Percentiles rank a stretch among this genome's conserved stretches.
Conservation (phyloP, 257 asterid species). For the Avicennia marina region DNA sequence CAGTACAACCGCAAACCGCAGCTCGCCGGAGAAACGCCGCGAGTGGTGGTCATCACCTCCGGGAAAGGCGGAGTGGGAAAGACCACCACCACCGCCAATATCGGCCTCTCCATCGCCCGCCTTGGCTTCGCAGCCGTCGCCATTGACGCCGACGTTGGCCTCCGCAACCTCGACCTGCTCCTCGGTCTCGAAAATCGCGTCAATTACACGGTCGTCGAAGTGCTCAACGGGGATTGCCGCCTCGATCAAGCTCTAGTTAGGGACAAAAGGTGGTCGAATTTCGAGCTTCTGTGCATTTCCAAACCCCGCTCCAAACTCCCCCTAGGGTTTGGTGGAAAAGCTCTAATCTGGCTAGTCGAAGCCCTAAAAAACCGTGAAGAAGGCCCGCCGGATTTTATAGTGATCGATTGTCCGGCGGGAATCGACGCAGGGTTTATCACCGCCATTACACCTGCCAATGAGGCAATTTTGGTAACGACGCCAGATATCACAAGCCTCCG, state of each 20-base stretch:
- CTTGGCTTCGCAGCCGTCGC: constrained; percentile 90
- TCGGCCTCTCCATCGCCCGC: constrained; percentile 88
- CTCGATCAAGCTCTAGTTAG: constrained; percentile 95
- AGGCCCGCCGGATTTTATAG: constrained; percentile 76
- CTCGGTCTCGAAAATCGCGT: constrained; percentile 95
- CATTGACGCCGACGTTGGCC: constrained; percentile 96
- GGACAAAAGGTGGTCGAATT: constrained; percentile 95
- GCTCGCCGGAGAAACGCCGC: constrained; percentile 85
- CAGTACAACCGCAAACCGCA: constrained; percentile 98
- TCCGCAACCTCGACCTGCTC: constrained; percentile 90
- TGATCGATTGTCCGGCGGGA: constrained; percentile 94
- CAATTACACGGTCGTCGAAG: constrained; percentile 90
- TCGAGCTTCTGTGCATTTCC: constrained; percentile 87
- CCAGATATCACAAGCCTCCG: constrained; percentile 91
- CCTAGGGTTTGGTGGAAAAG: constrained; percentile 90
- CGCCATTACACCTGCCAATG: constrained; percentile 96
- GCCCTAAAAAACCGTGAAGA: constrained; percentile 79
- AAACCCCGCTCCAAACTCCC: constrained; percentile 91
- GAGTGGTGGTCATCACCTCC: constrained; percentile 93
- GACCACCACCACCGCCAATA: constrained; percentile 95
- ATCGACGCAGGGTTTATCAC: constrained; percentile 96
- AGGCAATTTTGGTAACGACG: constrained; percentile 87
- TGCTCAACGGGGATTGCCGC: constrained; percentile 95
- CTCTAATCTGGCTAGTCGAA: constrained; percentile 87
- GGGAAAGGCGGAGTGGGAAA: constrained; percentile 98